These are phyloP conservation scores for Capillidium rhysosporum DNA, from an alignment of 371 early-diverging fungal species.

Conservation along the genomic window DNA sequence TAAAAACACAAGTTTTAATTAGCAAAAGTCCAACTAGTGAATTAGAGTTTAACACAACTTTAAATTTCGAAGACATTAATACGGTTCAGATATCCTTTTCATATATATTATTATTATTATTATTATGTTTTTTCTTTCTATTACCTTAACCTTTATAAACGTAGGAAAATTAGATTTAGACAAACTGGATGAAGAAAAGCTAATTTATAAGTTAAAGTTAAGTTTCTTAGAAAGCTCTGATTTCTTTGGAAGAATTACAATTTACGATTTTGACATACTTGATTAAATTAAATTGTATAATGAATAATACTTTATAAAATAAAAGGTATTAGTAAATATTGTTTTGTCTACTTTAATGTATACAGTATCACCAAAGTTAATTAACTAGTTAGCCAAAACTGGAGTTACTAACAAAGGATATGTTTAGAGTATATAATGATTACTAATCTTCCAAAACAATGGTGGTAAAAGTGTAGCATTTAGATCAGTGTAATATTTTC, in stretches of 20 bases:
- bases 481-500: too few relatives aligned
- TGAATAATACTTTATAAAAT: too few relatives aligned
- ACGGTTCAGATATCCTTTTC: conserved; percentile 21
- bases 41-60: conserved; percentile 20
- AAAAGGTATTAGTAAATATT: too few relatives aligned
- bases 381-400: too few relatives aligned
- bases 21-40: conserved; percentile 12
- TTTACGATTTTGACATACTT: conserved; percentile 51
- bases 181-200: neutral
- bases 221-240: conserved; percentile 61
- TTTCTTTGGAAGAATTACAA: conserved; percentile 71
- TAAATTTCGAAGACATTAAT: conserved; percentile 57
- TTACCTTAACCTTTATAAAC: neutral
- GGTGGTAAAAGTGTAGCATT: too few relatives aligned
- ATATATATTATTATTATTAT: neutral
- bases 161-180: neutral
- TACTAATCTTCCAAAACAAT: too few relatives aligned
- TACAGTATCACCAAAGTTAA: too few relatives aligned
- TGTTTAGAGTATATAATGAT: too few relatives aligned
- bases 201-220: conserved; percentile 26
- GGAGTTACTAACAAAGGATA: too few relatives aligned
- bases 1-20: conserved; percentile 27
- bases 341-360: too few relatives aligned
- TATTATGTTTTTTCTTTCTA: neutral
- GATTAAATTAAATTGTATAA: neutral